These are phyloP conservation scores for Sclerotinia borealis DNA, from an alignment of 2,329 filamentous ascomycete species.

Conservation along the genomic window DNA sequence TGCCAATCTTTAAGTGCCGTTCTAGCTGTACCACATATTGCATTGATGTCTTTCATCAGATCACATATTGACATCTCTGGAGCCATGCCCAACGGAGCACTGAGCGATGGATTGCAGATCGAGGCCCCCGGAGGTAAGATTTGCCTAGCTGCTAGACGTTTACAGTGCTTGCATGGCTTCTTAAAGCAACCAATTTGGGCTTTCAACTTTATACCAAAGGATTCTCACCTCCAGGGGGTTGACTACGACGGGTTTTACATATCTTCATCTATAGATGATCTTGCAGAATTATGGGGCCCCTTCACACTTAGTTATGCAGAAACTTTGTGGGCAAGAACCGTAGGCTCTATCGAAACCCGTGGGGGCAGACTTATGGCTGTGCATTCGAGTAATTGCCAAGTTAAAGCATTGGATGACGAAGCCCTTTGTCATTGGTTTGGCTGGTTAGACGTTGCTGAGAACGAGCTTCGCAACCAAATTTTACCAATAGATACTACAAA, in stretches of 20 bases:
- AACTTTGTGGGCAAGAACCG: background rate
- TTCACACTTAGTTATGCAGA: background rate
- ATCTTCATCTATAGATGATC: background rate
- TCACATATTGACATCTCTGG: background rate
- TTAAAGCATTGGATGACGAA: background rate
- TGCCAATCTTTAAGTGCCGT: background rate
- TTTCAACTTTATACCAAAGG: background rate
- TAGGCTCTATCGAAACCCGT: background rate
- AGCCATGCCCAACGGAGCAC: background rate
- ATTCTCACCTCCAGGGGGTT: background rate
- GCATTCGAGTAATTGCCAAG: no score
- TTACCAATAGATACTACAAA: background rate
- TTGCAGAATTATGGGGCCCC: background rate
- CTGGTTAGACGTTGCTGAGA: background rate
- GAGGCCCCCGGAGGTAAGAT: background rate
- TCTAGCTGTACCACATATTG: background rate
- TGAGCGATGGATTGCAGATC: background rate
- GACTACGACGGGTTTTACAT: background rate
- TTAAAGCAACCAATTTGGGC: background rate
- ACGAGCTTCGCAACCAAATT: background rate
- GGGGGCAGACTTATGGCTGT: background rate
- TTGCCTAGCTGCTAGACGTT: background rate
- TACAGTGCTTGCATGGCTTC: background rate
- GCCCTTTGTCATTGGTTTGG: background rate
- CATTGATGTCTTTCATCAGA: background rate